phyloP scores from a whole-genome alignment of 2,329 filamentous ascomycete species.

The Xylariaceae sp. region DNA sequence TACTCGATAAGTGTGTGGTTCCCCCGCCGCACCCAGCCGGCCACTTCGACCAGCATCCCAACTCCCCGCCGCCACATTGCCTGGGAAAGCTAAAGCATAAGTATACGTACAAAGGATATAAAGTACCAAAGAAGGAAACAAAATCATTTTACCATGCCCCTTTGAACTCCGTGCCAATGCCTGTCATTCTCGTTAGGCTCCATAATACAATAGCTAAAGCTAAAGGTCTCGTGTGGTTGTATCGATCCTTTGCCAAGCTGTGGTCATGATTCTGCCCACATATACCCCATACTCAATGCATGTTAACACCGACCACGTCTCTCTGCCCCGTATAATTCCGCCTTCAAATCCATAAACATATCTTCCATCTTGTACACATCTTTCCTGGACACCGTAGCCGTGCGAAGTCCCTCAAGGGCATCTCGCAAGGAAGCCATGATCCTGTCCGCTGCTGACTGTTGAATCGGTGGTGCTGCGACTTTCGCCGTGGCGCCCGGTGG shows the following conservation, averaged over 20 bases:
- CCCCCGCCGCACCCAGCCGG: too few species aligned
- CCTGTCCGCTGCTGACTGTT: constrained; percentile 38
- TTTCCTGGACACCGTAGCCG: constrained; percentile 56
- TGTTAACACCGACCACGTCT: constrained; percentile 43
- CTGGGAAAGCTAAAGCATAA: neutral
- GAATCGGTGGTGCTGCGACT: constrained; percentile 21
- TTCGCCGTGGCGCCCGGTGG: neutral
- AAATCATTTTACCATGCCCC: constrained; percentile 4
- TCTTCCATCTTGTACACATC: constrained; percentile 72
- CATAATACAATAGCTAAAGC: constrained; percentile 7
- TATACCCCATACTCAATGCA: constrained; percentile 2
- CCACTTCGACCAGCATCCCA: too few species aligned
- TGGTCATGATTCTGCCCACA: constrained; percentile 11
- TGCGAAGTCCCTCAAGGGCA: constrained; percentile 57
- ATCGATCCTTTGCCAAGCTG: neutral
- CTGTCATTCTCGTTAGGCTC: constrained; percentile 3
- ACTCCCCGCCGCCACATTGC: neutral
- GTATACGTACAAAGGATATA: neutral
- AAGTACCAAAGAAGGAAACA: neutral
- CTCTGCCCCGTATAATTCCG: constrained; percentile 68
- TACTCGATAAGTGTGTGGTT: too few species aligned
- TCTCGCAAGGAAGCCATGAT: constrained; percentile 53
- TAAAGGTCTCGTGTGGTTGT: neutral
- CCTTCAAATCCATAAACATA: constrained; percentile 72
- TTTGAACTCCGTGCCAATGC: constrained; percentile 17